Conservation (phyloP, 2,329 filamentous ascomycete species). For the Colletotrichum euphorbiae region DNA sequence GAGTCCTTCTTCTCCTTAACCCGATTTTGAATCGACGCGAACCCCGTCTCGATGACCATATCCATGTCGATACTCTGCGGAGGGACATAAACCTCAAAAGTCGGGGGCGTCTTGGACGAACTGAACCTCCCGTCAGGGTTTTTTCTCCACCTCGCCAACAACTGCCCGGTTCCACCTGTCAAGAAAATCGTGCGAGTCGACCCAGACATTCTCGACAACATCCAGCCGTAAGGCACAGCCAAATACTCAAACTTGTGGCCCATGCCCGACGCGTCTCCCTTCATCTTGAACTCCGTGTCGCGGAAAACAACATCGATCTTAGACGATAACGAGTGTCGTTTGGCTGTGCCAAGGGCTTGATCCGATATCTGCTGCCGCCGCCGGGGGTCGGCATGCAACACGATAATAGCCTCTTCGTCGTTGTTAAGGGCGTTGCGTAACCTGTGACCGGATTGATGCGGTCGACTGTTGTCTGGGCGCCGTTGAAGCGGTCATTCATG, state of each 20-base stretch:
- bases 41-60: constrained; percentile 30
- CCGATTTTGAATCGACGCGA: constrained; percentile 27
- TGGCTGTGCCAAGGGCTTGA: constrained; percentile 8
- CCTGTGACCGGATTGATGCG: constrained; percentile 24
- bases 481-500: constrained; percentile 38
- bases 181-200: constrained; percentile 18
- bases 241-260: constrained; percentile 16
- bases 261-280: constrained; percentile 10
- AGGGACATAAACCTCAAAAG: constrained; percentile 33
- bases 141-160: constrained; percentile 21
- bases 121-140: constrained; percentile 15
- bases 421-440: constrained; percentile 18
- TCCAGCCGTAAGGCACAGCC: constrained; percentile 22
- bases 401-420: constrained; percentile 8
- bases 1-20: constrained; percentile 15
- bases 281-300: constrained; percentile 34
- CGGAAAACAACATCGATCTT: constrained; percentile 29
- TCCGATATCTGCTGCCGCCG: neutral
- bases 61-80: constrained; percentile 35
- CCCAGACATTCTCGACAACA: constrained; percentile 4
- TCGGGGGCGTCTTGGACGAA: constrained; percentile 10
- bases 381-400: constrained; percentile 19
- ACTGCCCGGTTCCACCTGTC: constrained; percentile 13
- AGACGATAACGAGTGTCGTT: constrained; percentile 25
- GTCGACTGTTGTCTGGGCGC: constrained; percentile 33